Conservation (phyloP, 345 rosid species). For the Rhodamnia argentea region DNA sequence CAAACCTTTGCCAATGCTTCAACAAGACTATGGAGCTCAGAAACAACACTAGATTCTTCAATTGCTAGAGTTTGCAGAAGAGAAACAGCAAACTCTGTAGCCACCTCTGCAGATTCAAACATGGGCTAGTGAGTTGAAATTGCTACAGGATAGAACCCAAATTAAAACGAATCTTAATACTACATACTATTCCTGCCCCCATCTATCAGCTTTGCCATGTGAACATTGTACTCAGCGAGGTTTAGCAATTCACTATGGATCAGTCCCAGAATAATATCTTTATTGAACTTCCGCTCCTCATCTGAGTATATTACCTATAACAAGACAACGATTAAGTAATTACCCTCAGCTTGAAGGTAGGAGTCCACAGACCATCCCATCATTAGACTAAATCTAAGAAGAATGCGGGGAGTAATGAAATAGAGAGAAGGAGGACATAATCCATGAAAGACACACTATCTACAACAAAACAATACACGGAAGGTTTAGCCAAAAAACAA, state of each 20-base stretch:
- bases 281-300: slow-evolving; percentile 92
- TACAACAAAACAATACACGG: not conserved
- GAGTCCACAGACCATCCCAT: not conserved
- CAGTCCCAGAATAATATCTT: slow-evolving; percentile 79
- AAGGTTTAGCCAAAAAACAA: not conserved
- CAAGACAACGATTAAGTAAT: not conserved
- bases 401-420: not conserved
- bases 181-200: slow-evolving; percentile 92
- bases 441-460: not conserved
- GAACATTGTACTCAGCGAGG: slow-evolving; percentile 90
- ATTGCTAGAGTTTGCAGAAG: slow-evolving; percentile 72
- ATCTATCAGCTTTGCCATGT: slow-evolving; percentile 89
- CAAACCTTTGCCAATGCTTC: slow-evolving; percentile 86
- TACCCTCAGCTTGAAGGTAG: not conserved
- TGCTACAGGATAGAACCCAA: not conserved
- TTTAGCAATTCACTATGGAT: slow-evolving; percentile 76
- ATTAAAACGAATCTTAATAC: not conserved
- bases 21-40: slow-evolving; percentile 89
- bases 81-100: slow-evolving; percentile 72
- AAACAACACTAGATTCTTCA: slow-evolving; percentile 82
- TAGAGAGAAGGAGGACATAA: not conserved
- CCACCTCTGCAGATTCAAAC: slow-evolving; percentile 52
- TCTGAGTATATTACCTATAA: slow-evolving; percentile 84
- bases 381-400: not conserved
- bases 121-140: slow-evolving; percentile 1